Base-by-base conservation (phyloP, 176 grass and related monocot species). In the Aegilops bicornis region DNA sequence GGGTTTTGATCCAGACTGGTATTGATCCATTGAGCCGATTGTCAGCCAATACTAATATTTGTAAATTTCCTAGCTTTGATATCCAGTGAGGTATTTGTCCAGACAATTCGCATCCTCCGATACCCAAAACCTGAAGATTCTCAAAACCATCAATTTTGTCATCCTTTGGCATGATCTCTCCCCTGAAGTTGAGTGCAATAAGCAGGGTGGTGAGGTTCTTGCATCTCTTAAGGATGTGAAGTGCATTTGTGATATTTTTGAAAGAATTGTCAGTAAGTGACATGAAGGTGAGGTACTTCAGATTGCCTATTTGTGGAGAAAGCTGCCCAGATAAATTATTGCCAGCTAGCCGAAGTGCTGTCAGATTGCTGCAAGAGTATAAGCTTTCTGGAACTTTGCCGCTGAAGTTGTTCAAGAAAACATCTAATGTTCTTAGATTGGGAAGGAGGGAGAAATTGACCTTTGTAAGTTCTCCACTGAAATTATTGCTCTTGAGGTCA, bases 61-160 rank as follows among this genome's bases (percentile, higher is more conserved):
- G 24, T 13, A 91, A 20, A 8, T 91, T 87, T 65, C 0, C 7
- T 2, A 91, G 24, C 13, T 64, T 87, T 8, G 85, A 87, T 42
- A 91, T 5, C 89, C 89, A 91, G 23, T 31, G 19, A 5, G 89
- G 89, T 54, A 87, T 23, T 22, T 79, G 25, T 1, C 85, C 89
- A 7, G 0, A 84, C 24, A 84, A 31, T 15, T 1, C 6, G 4
- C 82, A 83, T 2, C 4, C 1, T 9, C 1, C 1, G 0, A 84
- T 45, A 16, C 0, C 6, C 23, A 84, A 15, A 33, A 13, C 19
- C 13, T 76, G 79, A 27, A 91, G 37, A 72, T 72, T 86, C 83
- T 82, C 6, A 7, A 91, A 89, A 67, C 90, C 82, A 31, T 63
- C 39, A n/a, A 81, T 39, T 0, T 0, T 59, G 0, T 65, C 62